Evolutionary conservation across 2,329 filamentous ascomycete genomes (phyloP).

Genomic region (Colletotrichum sp.): DNA sequence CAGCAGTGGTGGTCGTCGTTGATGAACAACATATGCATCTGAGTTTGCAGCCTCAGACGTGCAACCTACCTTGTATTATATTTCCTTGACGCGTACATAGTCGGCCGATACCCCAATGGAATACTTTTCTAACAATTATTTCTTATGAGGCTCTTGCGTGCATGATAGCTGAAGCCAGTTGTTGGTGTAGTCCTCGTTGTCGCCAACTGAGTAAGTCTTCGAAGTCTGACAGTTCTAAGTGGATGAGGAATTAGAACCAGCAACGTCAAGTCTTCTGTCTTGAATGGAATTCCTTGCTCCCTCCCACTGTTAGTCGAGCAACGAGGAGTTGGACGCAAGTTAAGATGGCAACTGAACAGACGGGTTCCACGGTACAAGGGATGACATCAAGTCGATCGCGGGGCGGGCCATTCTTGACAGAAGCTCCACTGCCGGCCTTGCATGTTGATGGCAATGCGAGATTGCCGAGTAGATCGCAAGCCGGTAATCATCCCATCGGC

Average conservation of each 20-base stretch:
- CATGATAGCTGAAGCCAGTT: neutral
- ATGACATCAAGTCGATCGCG: neutral
- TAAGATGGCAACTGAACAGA: neutral
- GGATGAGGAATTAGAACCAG: neutral
- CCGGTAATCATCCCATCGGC: neutral
- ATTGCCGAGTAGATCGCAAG: neutral
- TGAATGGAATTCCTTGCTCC: neutral
- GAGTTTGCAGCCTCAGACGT: neutral
- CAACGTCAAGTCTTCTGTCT: neutral
- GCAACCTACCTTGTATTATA: neutral
- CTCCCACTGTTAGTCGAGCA: neutral
- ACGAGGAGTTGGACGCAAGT: neutral
- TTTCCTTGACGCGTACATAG: neutral
- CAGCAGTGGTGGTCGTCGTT: neutral
- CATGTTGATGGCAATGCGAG: neutral
- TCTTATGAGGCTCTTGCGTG: neutral
- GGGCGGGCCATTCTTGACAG: neutral
- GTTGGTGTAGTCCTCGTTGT: neutral
- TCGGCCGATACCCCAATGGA: neutral
- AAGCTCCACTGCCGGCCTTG: neutral
- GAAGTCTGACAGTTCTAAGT: neutral
- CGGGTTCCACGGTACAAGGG: neutral
- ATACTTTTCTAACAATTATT: neutral
- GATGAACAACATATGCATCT: neutral
- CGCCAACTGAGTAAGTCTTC: neutral